Evolutionary conservation across 495 filamentous ascomycete genomes (phyloP), one percentile per base, ranked within the genome.

Genomic region (Lepidopterella palustris): DNA sequence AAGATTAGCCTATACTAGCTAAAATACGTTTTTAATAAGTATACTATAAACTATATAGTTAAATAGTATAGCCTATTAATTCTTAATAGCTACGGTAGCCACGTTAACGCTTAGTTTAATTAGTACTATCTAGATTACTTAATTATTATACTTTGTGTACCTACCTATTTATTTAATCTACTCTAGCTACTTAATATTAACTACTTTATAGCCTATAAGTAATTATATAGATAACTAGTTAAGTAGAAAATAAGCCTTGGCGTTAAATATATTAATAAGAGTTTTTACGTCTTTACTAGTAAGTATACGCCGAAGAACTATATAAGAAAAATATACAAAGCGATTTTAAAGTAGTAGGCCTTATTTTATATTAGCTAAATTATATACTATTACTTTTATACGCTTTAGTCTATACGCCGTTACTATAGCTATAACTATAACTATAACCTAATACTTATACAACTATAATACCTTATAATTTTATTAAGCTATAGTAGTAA

Each of bases 81-180:
- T 31, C 31, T 59, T 53, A 23, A 59, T 31, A 35, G 57, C 27
- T 23, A 59, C 32, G 24, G 28, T 21, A 59, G 57, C 23, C 29
- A 59, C 31, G 1, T 21, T 40, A 53, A 9, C 1, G 10, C 23
- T 2, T 27, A 31, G 28, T 59, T 59, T 53, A 29, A 59, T n/a
- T 1, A 59, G 11, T 59, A 29, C 32, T 53, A 21, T 4, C 20
- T 32, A 1, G 15, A 59, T 13, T 13, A 59, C 24, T 27, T 21
- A 29, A 59, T 59, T 35, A n/a, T 59, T 59, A 53, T 31, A n/a
- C 45, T 59, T 5, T 59, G 51, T 53, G 31, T 59, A 35, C n/a
- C n/a, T n/a, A n/a, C n/a, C n/a, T n/a, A n/a, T n/a, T n/a, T n/a
- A n/a, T n/a, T n/a, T n/a, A n/a, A 55, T 9, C 31, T 35, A 5